Base-by-base conservation (phyloP, 495 filamentous ascomycete species). In the Tuber borchii region DNA sequence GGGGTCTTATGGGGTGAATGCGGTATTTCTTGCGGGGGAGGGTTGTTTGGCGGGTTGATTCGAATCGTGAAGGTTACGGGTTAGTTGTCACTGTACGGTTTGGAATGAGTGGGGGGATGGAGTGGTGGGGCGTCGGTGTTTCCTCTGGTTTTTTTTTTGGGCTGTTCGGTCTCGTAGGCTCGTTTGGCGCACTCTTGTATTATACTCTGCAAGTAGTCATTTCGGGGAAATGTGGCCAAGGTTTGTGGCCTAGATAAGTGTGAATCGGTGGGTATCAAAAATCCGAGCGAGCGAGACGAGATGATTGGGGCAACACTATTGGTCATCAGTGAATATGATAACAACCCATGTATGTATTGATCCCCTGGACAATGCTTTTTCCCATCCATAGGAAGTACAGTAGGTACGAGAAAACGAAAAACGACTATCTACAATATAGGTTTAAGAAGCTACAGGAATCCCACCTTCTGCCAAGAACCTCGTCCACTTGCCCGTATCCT, bases 401-500 rank as follows among this genome's bases (percentile, higher is more conserved):
- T 17, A 34, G 12, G 14, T 19, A 34, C 51, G 14, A 65, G 34
- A 34, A 65, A 31, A n/a, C 7, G 3, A 19, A 34, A 19, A 34
- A 26, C 31, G 26, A 34, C 26, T 5, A 17, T 65, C 56, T 8
- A 34, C 51, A 65, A 34, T 34, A 65, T 26, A 65, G 2, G 51
- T 26, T n/a, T 61, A 61, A 61, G 51, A 61, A 17, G 56, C 56
- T 12, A 65, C 5, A 26, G 56, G 4, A 14, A 56, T 34, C 2
- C 51, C 31, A 34, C 56, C 56, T 26, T 65, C 34, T 26, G 56
- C 56, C 56, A 65, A 65, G 56, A 65, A 65, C 16, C 56, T 65
- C 56, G 56, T 65, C 56, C 56, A 65, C 56, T 65, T 65, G 14
- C 71, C 42, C 51, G 73, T 71, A 65, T 51, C 70, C 70, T 75